Conservation (phyloP, 495 filamentous ascomycete genomes). For the Neurospora sp. region DNA sequence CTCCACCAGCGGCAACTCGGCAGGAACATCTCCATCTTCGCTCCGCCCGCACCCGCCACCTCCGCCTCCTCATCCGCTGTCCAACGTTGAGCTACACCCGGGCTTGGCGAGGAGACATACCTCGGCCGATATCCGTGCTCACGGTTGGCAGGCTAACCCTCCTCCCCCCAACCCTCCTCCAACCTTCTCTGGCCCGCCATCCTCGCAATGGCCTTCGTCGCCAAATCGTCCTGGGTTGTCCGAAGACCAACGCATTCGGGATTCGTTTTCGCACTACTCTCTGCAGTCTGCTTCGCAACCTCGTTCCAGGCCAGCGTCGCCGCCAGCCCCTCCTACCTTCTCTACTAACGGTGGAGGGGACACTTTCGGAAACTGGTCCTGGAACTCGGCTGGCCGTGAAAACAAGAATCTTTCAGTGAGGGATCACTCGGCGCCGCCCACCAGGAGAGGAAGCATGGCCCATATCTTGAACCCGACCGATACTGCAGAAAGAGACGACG, state of each 20-base stretch:
- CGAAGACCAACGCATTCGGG: conserved; percentile 72
- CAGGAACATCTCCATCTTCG: conserved; percentile 62
- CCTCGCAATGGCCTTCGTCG: conserved; percentile 76
- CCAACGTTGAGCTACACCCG: conserved; percentile 64
- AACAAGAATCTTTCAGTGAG: conserved; percentile 37
- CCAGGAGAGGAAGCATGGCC: conserved; percentile 48
- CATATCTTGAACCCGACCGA: conserved; percentile 63
- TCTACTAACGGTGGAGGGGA: conserved; percentile 33
- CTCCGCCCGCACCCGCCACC: conserved; percentile 60
- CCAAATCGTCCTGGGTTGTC: conserved; percentile 53
- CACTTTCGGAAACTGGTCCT: conserved; percentile 44
- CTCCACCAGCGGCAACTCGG: conserved; percentile 54
- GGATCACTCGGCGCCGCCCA: conserved; percentile 47
- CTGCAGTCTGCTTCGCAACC: conserved; percentile 46
- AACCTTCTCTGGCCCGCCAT: conserved; percentile 56
- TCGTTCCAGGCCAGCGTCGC: conserved; percentile 64
- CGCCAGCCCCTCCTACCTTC: conserved; percentile 41
- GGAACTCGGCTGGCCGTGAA: conserved; percentile 35
- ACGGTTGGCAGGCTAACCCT: conserved; percentile 70
- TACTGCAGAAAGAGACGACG: conserved; percentile 33
- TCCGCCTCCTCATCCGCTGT: conserved; percentile 65
- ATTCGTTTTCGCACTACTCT: conserved; percentile 75
- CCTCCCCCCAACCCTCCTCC: conserved; percentile 39
- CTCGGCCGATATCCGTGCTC: conserved; percentile 86
- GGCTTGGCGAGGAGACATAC: conserved; percentile 79